Evolutionary conservation across 805 yeast genomes (phyloP).

Genomic region (Metschnikowia drakensbergensis): DNA sequence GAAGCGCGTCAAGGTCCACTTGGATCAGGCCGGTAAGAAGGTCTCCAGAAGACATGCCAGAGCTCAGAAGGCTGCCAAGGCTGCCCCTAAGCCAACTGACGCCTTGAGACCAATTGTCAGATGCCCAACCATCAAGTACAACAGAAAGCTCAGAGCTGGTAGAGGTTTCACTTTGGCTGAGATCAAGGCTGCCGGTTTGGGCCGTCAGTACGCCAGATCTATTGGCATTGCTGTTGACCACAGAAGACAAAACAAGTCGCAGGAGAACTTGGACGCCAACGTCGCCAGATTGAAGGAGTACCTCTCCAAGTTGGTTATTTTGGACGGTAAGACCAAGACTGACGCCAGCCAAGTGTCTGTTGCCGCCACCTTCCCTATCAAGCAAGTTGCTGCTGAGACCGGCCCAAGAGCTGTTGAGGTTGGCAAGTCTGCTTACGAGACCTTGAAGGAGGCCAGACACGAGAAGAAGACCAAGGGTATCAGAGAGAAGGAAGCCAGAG

Average conservation of each 20-base stretch:
- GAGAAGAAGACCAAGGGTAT: slow-evolving; percentile 91
- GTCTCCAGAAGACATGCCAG: slow-evolving; percentile 94
- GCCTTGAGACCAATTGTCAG: slow-evolving; percentile 95
- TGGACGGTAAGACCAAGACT: slow-evolving; percentile 82
- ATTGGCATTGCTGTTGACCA: slow-evolving; percentile 98
- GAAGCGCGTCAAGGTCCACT: slow-evolving; percentile 98
- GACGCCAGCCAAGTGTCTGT: slow-evolving; percentile 73
- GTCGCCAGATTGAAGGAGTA: slow-evolving; percentile 96
- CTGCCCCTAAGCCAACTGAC: slow-evolving; percentile 98
- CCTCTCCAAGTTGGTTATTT: slow-evolving; percentile 91
- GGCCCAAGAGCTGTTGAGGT: slow-evolving; percentile 87
- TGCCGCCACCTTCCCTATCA: slow-evolving; percentile 87
- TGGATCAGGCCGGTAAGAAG: slow-evolving; percentile 99
- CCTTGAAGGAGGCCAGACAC: slow-evolving; percentile 93
- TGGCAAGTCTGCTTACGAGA: slow-evolving; percentile 77
- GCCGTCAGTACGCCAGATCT: slow-evolving; percentile 92
- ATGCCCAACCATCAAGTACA: slow-evolving; percentile 98
- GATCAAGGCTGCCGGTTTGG: slow-evolving; percentile 94
- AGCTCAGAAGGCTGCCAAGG: slow-evolving; percentile 86
- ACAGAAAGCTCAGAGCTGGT: slow-evolving; percentile 99
- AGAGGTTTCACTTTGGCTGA: slow-evolving; percentile 98
- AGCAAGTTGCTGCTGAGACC: slow-evolving; percentile 66
- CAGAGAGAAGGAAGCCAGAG: slow-evolving; percentile 97
- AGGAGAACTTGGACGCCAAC: slow-evolving; percentile 90
- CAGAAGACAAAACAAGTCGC: slow-evolving; percentile 98